Evolutionary conservation across 805 yeast genomes (phyloP).

Genomic region (Blastobotrys peoriensis): DNA sequence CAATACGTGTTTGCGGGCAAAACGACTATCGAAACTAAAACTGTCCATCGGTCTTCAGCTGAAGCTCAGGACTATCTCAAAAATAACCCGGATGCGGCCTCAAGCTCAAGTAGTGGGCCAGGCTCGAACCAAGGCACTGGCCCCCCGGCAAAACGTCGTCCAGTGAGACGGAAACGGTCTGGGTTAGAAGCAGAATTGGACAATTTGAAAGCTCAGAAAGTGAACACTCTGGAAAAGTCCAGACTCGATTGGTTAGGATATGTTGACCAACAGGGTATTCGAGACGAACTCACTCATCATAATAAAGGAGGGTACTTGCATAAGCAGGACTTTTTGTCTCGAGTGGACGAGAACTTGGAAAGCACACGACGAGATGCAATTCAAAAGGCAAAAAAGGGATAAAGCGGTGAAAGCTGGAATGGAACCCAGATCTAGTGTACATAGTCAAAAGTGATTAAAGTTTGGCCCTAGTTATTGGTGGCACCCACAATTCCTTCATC

Average conservation of each 20-base stretch:
- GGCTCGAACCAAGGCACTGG: conserved; percentile 1
- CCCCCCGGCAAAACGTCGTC: conserved; percentile 15
- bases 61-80: conserved; percentile 79
- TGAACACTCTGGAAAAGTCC: conserved; percentile 89
- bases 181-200: conserved; percentile 69
- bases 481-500: too few species aligned
- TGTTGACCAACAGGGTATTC: conserved; percentile 79
- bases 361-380: conserved; percentile 41
- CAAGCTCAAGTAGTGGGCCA: background rate
- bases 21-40: conserved; percentile 65
- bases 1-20: conserved; percentile 89
- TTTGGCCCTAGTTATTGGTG: too few species aligned
- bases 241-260: conserved; percentile 92
- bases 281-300: conserved; percentile 71
- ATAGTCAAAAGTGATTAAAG: too few species aligned
- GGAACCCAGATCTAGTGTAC: background rate
- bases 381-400: conserved; percentile 19
- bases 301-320: conserved; percentile 90
- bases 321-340: conserved; percentile 78
- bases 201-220: conserved; percentile 63
- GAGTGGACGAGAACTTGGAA: conserved; percentile 61
- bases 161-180: conserved; percentile 57
- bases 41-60: conserved; percentile 70
- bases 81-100: background rate
- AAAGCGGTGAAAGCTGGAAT: conserved; percentile 1